Evolutionary conservation across 805 yeast genomes (phyloP), one percentile per base, ranked within the genome.

Genomic region (Hanseniaspora clermontiae): DNA sequence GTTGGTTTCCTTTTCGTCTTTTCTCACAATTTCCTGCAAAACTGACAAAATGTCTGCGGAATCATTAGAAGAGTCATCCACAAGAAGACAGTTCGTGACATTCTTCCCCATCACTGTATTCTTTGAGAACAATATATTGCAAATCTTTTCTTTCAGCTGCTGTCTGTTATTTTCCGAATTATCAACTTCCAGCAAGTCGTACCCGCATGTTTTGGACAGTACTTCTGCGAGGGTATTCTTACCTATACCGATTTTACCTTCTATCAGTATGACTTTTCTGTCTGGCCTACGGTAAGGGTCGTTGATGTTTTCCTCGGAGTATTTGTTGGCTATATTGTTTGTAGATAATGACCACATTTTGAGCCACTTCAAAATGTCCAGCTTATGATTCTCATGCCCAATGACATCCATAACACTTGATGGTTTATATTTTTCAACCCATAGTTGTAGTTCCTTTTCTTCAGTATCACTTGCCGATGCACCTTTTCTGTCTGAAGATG

Each of bases 241-340:
- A 10, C 98, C 98, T 17, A 84, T 75, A 1, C 98, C 98, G 0
- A 96, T 89, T 0, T 96, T 93, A 0, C 98, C 98, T 65, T 84
- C 88, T 11, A 93, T 77, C 43, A 93, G 70, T 20, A 93, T 65
- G 0, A 93, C 74, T 60, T 80, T 83, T 53, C 76, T 76, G 15
- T 67, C 70, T 0, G 90, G 90, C 56, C 90, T 71, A 32, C 77
- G 73, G 43, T 77, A 72, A 0, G 79, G 78, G 64, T 83, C 88
- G 1, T 57, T 45, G 5, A 59, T 60, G 14, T 55, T 50, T 11
- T 57, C 59, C 34, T 38, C 51, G 7, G 55, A 50, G 11, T 42
- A 39, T 12, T 52, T 54, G 14, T 58, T 58, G 4, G 59, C 59
- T 8, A 58, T 57, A 7, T 59, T 55, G n/a, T 48, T 31, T 12